A percentile compares a stretch with the other conserved stretches of the same genome.
phyloP scores from a whole-genome alignment of 805 yeast genomes.

The Suhomyces tanzawaensis region DNA sequence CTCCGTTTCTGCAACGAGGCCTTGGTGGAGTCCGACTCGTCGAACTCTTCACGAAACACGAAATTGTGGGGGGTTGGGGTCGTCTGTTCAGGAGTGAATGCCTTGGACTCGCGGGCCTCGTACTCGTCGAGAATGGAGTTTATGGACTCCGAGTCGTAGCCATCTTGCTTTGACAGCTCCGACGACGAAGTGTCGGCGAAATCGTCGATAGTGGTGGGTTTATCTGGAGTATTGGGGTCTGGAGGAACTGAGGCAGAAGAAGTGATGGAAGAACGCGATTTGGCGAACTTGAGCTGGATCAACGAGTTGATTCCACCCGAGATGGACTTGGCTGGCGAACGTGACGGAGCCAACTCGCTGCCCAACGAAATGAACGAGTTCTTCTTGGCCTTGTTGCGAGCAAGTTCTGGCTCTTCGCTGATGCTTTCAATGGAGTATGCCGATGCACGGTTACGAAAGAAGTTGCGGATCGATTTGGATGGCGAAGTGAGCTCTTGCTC shows the following conservation, averaged over 20 bases:
- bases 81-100: slow-evolving; percentile 6
- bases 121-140: slow-evolving; percentile 33
- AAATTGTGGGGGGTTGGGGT: slow-evolving; percentile 13
- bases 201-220: slow-evolving; percentile 27
- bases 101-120: slow-evolving; percentile 9
- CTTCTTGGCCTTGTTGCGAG: slow-evolving; percentile 2
- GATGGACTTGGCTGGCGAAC: background rate
- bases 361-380: slow-evolving; percentile 5
- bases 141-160: slow-evolving; percentile 25
- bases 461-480: slow-evolving; percentile 22
- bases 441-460: slow-evolving; percentile 23
- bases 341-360: slow-evolving; percentile 6
- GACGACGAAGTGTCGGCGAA: slow-evolving; percentile 39
- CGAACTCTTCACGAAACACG: slow-evolving; percentile 30
- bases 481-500: slow-evolving; percentile 22
- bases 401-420: slow-evolving; percentile 19
- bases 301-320: slow-evolving; percentile 10
- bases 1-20: slow-evolving; percentile 1
- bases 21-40: slow-evolving; percentile 13
- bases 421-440: slow-evolving; percentile 23
- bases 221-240: slow-evolving; percentile 6
- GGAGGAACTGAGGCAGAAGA: slow-evolving; percentile 4
- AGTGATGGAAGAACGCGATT: slow-evolving; percentile 17
- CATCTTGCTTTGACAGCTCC: slow-evolving; percentile 10
- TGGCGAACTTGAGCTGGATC: slow-evolving; percentile 20